phyloP scores from a whole-genome alignment of 257 asterid species.

The Solanum peruvianum region DNA sequence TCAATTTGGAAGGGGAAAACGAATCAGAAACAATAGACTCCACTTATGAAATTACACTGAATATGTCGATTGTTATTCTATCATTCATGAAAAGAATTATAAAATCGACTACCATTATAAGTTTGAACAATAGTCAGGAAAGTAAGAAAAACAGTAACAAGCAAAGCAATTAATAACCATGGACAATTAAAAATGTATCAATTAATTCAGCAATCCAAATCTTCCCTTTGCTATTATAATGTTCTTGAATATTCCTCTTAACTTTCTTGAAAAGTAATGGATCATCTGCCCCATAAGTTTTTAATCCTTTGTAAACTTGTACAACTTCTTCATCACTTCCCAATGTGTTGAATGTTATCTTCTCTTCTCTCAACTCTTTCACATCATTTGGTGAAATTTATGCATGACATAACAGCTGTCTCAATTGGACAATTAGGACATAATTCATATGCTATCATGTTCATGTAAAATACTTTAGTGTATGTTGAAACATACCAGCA shows the following conservation, averaged over 20 bases:
- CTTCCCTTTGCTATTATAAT: not conserved
- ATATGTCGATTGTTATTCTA: not conserved
- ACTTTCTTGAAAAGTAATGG: not conserved
- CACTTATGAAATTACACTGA: not conserved
- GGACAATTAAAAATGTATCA: not conserved
- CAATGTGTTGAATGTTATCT: slow-evolving; percentile 7
- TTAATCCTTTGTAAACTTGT: not conserved
- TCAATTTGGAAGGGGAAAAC: not conserved
- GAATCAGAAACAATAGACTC: not conserved
- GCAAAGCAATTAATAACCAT: not conserved
- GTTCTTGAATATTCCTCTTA: not conserved
- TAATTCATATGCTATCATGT: slow-evolving; percentile 23
- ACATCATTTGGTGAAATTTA: slow-evolving; percentile 14
- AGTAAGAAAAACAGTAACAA: not conserved
- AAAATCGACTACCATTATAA: not conserved
- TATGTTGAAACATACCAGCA: not conserved
- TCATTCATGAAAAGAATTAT: not conserved
- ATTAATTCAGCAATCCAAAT: not conserved
- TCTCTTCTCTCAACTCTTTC: slow-evolving; percentile 14
- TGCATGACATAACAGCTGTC: not conserved
- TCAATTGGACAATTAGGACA: not conserved
- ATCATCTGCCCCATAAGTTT: not conserved
- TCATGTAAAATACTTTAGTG: slow-evolving; percentile 4
- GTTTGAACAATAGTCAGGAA: not conserved
- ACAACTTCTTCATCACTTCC: slow-evolving; percentile 18